Percentiles rank a stretch among this genome's conserved stretches.
phyloP scores from a whole-genome alignment of 176 grass and related monocot genomes.

The Musa beccarii region DNA sequence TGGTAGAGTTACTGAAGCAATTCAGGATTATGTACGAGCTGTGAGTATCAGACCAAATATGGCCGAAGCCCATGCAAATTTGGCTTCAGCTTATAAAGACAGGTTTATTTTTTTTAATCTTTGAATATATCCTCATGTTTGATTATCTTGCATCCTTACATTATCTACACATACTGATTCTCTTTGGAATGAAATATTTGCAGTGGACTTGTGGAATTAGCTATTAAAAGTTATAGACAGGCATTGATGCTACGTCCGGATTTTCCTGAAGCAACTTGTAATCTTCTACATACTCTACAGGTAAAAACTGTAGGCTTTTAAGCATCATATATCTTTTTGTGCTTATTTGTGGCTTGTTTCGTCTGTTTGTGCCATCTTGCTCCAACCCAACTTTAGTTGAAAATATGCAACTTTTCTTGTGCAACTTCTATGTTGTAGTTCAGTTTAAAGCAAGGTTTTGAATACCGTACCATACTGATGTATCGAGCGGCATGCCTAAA shows the following conservation, averaged over 20 bases:
- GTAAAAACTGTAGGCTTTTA: conserved; percentile 13
- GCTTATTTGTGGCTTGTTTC: no score
- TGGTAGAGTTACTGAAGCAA: conserved; percentile 72
- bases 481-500: no score
- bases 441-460: not conserved
- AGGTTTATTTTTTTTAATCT: conserved; percentile 29
- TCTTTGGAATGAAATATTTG: conserved; percentile 17
- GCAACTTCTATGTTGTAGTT: not conserved
- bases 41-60: conserved; percentile 67
- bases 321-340: not conserved
- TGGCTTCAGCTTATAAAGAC: conserved; percentile 91
- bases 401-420: not conserved
- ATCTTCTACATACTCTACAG: conserved; percentile 84
- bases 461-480: no score
- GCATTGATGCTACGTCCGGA: conserved; percentile 59
- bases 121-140: not conserved
- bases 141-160: not conserved
- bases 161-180: not conserved
- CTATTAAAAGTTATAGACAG: conserved; percentile 79
- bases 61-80: conserved; percentile 90
- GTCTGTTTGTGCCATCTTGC: no score
- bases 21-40: conserved; percentile 82
- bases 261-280: conserved; percentile 87
- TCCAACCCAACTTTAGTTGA: no score
- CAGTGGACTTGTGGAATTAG: conserved; percentile 64